These are phyloP conservation scores for Wickerhamiella occidentalis DNA, from an alignment of 805 yeast species.

Conservation along the genomic window DNA sequence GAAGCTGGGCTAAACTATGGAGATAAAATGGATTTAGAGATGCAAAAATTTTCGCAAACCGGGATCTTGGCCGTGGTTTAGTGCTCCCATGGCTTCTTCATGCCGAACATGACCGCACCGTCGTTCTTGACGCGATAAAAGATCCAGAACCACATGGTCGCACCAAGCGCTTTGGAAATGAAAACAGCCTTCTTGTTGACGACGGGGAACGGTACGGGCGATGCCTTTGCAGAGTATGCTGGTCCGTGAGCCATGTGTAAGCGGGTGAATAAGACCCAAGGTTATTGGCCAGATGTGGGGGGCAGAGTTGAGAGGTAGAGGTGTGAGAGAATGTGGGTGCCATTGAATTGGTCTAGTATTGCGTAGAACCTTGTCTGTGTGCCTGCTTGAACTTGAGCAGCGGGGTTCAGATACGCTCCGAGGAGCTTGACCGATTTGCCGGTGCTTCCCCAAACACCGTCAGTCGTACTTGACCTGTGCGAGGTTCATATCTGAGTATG, in stretches of 20 bases:
- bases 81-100: conserved; percentile 35
- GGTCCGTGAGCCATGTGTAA: conserved; percentile 18
- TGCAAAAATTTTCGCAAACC: neutral
- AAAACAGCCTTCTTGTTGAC: conserved; percentile 45
- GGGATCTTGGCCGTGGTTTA: neutral
- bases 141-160: conserved; percentile 83
- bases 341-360: too few relatives aligned
- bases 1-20: neutral
- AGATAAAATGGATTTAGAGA: neutral
- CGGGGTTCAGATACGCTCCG: too few relatives aligned
- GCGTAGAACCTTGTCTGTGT: too few relatives aligned
- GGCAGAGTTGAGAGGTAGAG: neutral
- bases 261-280: neutral
- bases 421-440: too few relatives aligned
- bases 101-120: conserved; percentile 31
- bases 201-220: conserved; percentile 57
- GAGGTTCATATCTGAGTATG: too few relatives aligned
- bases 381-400: too few relatives aligned
- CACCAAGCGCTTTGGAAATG: conserved; percentile 61
- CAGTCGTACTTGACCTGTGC: too few relatives aligned
- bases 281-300: neutral
- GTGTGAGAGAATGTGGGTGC: too few relatives aligned
- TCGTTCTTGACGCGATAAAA: conserved; percentile 63
- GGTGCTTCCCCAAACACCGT: too few relatives aligned
- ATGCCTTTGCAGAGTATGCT: conserved; percentile 30